These are phyloP conservation scores for Cardiospermum halicacabum DNA, from an alignment of 345 rosid species.

Conservation along the genomic window DNA sequence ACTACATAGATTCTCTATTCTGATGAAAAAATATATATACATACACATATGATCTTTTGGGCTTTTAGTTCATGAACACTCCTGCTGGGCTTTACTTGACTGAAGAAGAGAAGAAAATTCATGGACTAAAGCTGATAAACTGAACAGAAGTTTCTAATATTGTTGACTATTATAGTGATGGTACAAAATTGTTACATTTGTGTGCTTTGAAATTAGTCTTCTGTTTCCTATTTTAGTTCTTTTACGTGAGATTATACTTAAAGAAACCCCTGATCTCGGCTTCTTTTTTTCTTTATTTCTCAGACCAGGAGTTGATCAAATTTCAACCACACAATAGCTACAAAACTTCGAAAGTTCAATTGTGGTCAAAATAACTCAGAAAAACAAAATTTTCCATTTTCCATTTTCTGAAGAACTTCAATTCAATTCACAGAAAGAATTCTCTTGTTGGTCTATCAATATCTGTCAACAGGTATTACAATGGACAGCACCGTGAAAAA, in stretches of 20 bases:
- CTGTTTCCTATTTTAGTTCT: not conserved
- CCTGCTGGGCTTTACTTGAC: too few relatives aligned
- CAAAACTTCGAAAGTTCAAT: not conserved
- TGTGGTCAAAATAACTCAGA: not conserved
- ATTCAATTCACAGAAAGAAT: not conserved
- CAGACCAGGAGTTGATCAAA: not conserved
- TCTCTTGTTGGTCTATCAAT: not conserved
- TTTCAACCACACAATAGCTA: not conserved
- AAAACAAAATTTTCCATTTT: not conserved
- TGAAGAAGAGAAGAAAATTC: too few relatives aligned
- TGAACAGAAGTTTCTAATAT: too few relatives aligned
- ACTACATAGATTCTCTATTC: not conserved
- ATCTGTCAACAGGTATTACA: not conserved
- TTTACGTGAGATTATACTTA: not conserved
- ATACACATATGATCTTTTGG: too few relatives aligned
- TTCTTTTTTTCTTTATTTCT: constrained; percentile 8
- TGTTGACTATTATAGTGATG: too few relatives aligned
- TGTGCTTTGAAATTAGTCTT: not conserved
- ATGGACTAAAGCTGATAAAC: too few relatives aligned
- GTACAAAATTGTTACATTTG: too few relatives aligned
- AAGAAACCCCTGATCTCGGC: constrained; percentile 6
- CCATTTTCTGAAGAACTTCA: not conserved
- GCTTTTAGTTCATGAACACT: not conserved
- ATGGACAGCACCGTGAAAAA: not conserved
- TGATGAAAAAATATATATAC: not conserved